Conservation (phyloP, 495 filamentous ascomycete species). For the Trichoderma reesei region DNA sequence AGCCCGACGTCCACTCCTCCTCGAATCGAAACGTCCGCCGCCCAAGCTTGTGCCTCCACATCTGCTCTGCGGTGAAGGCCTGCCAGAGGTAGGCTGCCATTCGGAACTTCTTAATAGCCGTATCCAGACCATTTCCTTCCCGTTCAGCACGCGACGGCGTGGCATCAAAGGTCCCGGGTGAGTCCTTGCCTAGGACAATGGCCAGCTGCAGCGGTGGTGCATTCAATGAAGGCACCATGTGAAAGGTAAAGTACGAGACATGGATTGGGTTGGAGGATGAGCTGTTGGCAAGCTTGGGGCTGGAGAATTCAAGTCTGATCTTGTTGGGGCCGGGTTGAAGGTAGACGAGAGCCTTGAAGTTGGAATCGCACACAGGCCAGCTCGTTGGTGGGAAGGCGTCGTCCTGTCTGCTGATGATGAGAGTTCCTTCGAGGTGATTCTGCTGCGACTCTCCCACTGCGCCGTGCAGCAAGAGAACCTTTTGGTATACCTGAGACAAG, state of each 20-base stretch:
- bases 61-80: slow-evolving; percentile 89
- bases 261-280: slow-evolving; percentile 60
- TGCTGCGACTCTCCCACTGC: slow-evolving; percentile 64
- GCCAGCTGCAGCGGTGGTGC: slow-evolving; percentile 76
- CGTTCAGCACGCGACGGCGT: slow-evolving; percentile 61
- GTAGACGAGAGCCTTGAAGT: slow-evolving; percentile 83
- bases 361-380: slow-evolving; percentile 79
- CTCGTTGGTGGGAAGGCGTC: slow-evolving; percentile 68
- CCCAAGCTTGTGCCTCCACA: slow-evolving; percentile 78
- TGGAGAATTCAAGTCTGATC: slow-evolving; percentile 75
- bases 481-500: slow-evolving; percentile 66
- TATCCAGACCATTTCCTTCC: slow-evolving; percentile 73
- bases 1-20: slow-evolving; percentile 83
- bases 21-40: slow-evolving; percentile 80
- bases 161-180: slow-evolving; percentile 76
- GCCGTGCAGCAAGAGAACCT: slow-evolving; percentile 71
- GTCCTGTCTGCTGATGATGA: slow-evolving; percentile 73
- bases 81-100: slow-evolving; percentile 95
- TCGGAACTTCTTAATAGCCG: slow-evolving; percentile 73
- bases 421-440: slow-evolving; percentile 62
- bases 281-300: slow-evolving; percentile 64
- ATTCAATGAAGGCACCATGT: slow-evolving; percentile 70
- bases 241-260: slow-evolving; percentile 67
- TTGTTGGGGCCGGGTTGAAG: slow-evolving; percentile 81
- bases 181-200: slow-evolving; percentile 77